Base-by-base conservation (phyloP, 495 filamentous ascomycete genomes). In the Achaetomiella virescens region DNA sequence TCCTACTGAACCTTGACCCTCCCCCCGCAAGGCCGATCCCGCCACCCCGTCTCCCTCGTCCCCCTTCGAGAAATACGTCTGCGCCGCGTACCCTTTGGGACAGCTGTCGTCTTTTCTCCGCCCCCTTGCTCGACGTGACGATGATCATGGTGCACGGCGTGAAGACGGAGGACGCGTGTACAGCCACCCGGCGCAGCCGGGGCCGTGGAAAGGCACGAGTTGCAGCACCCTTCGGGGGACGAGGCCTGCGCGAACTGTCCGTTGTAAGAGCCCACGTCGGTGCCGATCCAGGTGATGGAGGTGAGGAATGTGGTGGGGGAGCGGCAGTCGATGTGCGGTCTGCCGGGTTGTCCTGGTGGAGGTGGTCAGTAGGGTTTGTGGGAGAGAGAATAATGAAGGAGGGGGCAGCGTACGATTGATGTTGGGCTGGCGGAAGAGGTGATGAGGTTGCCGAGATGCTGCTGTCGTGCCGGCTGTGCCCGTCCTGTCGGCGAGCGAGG, bases 111-210 rank as follows among this genome's bases (percentile, higher is more conserved):
- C 40, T 2, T 8, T n/a, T 15, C 12, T 12, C 29, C 31, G 6
- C 18, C 10, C 25, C 18, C n/a, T 10, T 36, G 24, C 14, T 1
- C 5, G 12, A n/a, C 14, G 1, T 44, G 8, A 62, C 29, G 3
- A 61, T 37, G 45, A 62, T 22, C 44, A 52, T 54, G 22, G 59
- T 52, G 49, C 66, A 69, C 0, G 66, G 65, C 25, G 65, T 69
- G 41, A 50, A 67, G 0, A 20, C 1, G 7, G 43, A 52, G 0
- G 2, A 14, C 6, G 18, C 38, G 20, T 38, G 52, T 50, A 65
- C 18, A 66, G 6, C 66, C 66, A 69, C 37, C 59, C 65, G 7
- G 58, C 61, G 48, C 66, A 69, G 27, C 58, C 54, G 3, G 31
- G 15, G 6, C 18, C 15, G 20, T 24, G 35, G 8, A 12, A 20